These are phyloP conservation scores for Globisporangium nagaii DNA, from an alignment of 352 stramenopile genomes.

Conservation along the genomic window DNA sequence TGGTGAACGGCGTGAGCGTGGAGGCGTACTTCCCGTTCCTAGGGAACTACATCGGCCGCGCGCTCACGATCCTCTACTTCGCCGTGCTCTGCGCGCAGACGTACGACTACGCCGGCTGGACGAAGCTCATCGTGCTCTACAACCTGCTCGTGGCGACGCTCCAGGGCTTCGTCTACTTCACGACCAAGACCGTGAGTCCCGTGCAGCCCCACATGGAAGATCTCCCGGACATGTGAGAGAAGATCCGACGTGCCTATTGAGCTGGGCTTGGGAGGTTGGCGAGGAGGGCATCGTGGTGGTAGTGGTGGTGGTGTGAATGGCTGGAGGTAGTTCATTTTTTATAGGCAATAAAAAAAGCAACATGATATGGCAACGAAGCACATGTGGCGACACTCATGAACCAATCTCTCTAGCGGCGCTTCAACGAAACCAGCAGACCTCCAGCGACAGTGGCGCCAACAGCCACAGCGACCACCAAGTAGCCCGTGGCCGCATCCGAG, in stretches of 20 bases:
- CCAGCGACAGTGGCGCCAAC: background rate
- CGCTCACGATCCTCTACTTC: constrained; percentile 77
- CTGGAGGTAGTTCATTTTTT: constrained; percentile 1
- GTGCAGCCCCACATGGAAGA: constrained; percentile 60
- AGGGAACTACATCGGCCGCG: constrained; percentile 82
- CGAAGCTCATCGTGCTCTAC: constrained; percentile 66
- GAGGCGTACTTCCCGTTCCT: constrained; percentile 85
- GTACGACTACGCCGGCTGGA: constrained; percentile 65
- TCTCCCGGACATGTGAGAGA: constrained; percentile 45
- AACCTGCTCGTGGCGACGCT: constrained; percentile 70
- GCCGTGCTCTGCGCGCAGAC: constrained; percentile 66
- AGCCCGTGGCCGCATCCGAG: background rate
- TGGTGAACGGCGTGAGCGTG: constrained; percentile 77
- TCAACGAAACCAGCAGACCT: background rate
- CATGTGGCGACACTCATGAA: too few species aligned
- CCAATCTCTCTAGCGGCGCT: constrained; percentile 2
- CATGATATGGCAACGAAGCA: background rate
- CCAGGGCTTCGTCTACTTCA: constrained; percentile 80
- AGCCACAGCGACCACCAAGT: background rate
- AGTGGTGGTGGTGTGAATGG: background rate
- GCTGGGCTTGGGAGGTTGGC: too few species aligned
- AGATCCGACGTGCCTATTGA: too few species aligned
- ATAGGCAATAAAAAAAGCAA: background rate
- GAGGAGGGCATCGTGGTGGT: background rate
- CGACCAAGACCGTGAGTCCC: constrained; percentile 64